phyloP scores from a whole-genome alignment of 2,329 filamentous ascomycete species.

The Colletotrichum salicis region DNA sequence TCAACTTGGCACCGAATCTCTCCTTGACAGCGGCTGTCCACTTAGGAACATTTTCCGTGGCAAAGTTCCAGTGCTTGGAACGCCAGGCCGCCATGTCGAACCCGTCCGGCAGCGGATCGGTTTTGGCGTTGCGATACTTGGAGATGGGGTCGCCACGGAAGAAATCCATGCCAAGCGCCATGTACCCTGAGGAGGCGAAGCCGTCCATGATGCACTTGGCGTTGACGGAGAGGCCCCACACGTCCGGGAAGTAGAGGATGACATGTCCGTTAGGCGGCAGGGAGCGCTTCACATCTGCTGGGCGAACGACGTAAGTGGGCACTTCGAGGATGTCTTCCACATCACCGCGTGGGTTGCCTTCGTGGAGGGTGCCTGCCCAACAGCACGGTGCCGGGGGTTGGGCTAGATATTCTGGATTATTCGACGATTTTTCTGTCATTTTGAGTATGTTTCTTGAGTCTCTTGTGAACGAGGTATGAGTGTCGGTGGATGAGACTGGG shows the following conservation, averaged over 20 bases:
- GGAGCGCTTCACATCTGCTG: conserved; percentile 11
- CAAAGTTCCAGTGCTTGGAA: conserved; percentile 55
- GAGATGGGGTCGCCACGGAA: conserved; percentile 56
- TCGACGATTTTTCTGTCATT: conserved; percentile 11
- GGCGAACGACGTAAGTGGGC: conserved; percentile 49
- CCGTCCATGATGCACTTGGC: conserved; percentile 57
- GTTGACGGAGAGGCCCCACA: conserved; percentile 56
- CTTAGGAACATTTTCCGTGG: conserved; percentile 53
- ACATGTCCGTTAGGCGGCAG: conserved; percentile 50
- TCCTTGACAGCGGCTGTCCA: conserved; percentile 54
- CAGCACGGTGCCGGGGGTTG: conserved; percentile 52
- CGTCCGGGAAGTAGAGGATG: conserved; percentile 57
- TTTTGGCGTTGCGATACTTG: conserved; percentile 48
- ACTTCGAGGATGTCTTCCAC: conserved; percentile 46
- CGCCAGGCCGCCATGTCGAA: conserved; percentile 63
- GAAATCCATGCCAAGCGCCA: conserved; percentile 56
- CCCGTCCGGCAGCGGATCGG: conserved; percentile 41
- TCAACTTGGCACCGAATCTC: conserved; percentile 44
- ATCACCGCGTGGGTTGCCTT: conserved; percentile 49
- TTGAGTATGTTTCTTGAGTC: background rate
- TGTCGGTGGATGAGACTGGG: background rate
- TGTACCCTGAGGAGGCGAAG: conserved; percentile 56
- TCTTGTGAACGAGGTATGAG: background rate
- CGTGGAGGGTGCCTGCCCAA: conserved; percentile 51
- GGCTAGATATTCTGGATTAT: conserved; percentile 39